Conservation (phyloP, 2,329 filamentous ascomycete genomes). For the Colletotrichum truncatum region DNA sequence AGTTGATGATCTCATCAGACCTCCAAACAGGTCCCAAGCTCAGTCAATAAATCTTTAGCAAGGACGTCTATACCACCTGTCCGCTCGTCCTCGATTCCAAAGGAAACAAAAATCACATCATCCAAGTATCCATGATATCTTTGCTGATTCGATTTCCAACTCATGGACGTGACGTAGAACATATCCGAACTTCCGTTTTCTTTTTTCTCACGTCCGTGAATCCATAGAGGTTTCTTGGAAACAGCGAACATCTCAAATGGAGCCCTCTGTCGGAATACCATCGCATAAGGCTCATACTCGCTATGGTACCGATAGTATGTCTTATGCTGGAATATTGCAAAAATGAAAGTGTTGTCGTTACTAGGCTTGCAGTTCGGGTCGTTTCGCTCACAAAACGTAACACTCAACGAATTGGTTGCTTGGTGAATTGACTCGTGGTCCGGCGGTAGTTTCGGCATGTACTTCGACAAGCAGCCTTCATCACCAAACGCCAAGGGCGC, state of each 20-base stretch:
- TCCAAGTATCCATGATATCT: conserved; percentile 66
- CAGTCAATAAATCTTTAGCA: conserved; percentile 57
- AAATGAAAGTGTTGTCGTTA: conserved; percentile 61
- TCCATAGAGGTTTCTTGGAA: conserved; percentile 62
- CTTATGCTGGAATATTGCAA: conserved; percentile 66
- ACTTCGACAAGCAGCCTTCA: conserved; percentile 53
- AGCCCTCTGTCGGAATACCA: conserved; percentile 56
- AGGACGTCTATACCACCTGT: conserved; percentile 60
- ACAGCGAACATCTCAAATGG: conserved; percentile 62
- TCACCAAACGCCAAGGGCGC: conserved; percentile 50
- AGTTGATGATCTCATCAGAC: background rate
- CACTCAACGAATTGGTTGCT: conserved; percentile 64
- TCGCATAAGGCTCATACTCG: conserved; percentile 64
- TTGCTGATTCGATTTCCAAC: conserved; percentile 57
- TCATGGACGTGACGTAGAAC: conserved; percentile 66
- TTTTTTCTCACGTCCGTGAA: conserved; percentile 54
- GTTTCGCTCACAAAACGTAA: conserved; percentile 61
- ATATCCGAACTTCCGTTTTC: conserved; percentile 55
- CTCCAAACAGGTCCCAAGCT: conserved; percentile 28
- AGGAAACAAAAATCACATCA: conserved; percentile 62
- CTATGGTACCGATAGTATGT: conserved; percentile 55
- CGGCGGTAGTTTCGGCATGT: conserved; percentile 49
- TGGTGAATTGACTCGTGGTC: conserved; percentile 63
- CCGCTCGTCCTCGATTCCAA: conserved; percentile 63
- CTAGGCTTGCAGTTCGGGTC: conserved; percentile 53